Evolutionary conservation across 306 rosid species (phyloP).

Genomic region (Acacia melanoxylon): DNA sequence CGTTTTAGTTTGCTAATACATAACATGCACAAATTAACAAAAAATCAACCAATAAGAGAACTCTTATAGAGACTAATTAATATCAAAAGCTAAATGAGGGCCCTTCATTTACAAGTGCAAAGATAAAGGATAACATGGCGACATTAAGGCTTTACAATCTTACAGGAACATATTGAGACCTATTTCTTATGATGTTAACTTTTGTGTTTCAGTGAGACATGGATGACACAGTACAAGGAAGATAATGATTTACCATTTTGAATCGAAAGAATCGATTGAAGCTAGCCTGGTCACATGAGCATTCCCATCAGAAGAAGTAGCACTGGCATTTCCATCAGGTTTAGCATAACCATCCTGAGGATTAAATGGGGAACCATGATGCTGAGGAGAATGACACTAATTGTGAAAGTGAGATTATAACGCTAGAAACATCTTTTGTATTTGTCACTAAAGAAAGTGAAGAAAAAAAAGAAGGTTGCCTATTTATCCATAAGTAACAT

Average conservation of each 20-base stretch:
- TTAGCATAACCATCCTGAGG: conserved; percentile 60
- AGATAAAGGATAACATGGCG: conserved; percentile 20
- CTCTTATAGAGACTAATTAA: background rate
- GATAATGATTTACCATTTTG: conserved; percentile 75
- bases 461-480: conserved; percentile 12
- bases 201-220: conserved; percentile 14
- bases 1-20: conserved; percentile 4
- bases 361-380: conserved; percentile 73
- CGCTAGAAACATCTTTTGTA: conserved; percentile 5
- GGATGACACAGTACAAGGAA: conserved; percentile 6
- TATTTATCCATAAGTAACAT: conserved; percentile 21
- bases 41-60: background rate
- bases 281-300: conserved; percentile 83
- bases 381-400: conserved; percentile 56
- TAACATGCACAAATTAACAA: background rate
- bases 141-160: conserved; percentile 6
- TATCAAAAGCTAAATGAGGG: background rate
- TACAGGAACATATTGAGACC: conserved; percentile 12
- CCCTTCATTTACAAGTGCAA: background rate
- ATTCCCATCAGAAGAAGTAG: conserved; percentile 66
- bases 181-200: background rate
- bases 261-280: conserved; percentile 97
- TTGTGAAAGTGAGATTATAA: conserved; percentile 9
- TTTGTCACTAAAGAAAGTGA: conserved; percentile 13
- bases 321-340: conserved; percentile 53